phyloP scores from a whole-genome alignment of 2,329 filamentous ascomycete species.

The Aspergillus flavus region DNA sequence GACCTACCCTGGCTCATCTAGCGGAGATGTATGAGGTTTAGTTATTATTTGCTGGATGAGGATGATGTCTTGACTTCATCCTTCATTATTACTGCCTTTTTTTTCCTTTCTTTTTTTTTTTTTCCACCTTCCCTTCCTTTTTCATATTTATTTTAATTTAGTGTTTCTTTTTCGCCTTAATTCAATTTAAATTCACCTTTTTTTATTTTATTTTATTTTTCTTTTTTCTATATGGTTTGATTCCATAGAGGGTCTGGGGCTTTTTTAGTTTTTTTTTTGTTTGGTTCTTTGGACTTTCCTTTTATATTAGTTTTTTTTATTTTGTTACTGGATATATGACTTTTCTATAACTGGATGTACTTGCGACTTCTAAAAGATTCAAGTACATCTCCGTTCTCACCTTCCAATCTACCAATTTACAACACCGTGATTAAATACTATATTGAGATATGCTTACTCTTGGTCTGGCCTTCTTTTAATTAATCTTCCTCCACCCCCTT shows the following conservation, averaged over 20 bases:
- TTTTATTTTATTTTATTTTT: conserved; percentile 39
- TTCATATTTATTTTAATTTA: conserved; percentile 15
- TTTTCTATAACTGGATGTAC: conserved; percentile 24
- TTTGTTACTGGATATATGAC: conserved; percentile 21
- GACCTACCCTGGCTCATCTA: conserved; percentile 31
- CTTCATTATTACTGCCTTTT: conserved; percentile 23
- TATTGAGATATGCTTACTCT: conserved; percentile 36
- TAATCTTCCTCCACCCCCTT: conserved; percentile 43
- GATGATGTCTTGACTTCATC: conserved; percentile 43
- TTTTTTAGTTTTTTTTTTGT: conserved; percentile 11
- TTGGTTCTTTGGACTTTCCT: conserved; percentile 15
- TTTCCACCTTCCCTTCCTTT: background rate
- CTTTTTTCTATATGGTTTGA: conserved; percentile 13
- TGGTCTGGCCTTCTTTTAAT: conserved; percentile 56
- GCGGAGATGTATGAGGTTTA: conserved; percentile 28
- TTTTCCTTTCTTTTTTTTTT: conserved; percentile 7
- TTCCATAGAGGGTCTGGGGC: conserved; percentile 12
- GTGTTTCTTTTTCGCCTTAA: conserved; percentile 7
- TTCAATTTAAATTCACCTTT: conserved; percentile 18
- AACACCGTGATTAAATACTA: conserved; percentile 11
- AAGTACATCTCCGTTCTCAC: conserved; percentile 18
- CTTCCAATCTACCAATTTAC: conserved; percentile 19
- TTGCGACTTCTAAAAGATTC: conserved; percentile 17
- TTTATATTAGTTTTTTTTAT: conserved; percentile 19
- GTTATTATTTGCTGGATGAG: conserved; percentile 28